Conservation (phyloP, 2,329 filamentous ascomycete genomes). For the Dichotomopilus funicola region DNA sequence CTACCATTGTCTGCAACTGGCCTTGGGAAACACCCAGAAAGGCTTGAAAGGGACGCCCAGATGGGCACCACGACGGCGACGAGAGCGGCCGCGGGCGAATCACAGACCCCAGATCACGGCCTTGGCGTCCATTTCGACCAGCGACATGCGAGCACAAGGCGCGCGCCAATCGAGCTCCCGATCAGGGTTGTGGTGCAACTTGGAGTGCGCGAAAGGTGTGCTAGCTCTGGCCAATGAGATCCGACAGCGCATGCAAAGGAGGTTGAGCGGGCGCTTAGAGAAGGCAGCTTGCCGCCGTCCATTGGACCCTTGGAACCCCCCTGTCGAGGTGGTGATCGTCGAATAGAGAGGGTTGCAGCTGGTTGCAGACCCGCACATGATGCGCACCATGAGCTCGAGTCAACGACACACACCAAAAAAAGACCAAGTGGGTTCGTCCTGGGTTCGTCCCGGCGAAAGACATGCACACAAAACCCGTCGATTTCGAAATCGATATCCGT, state of each 20-base stretch:
- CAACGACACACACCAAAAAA: too few relatives aligned
- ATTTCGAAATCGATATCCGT: too few relatives aligned
- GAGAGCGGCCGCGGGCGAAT: constrained; percentile 19
- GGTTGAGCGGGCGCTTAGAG: constrained; percentile 23
- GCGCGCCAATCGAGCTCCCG: constrained; percentile 23
- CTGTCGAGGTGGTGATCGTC: too few relatives aligned
- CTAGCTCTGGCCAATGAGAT: constrained; percentile 20
- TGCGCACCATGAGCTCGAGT: too few relatives aligned
- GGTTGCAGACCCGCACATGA: too few relatives aligned
- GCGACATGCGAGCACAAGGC: constrained; percentile 22
- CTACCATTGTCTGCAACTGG: too few relatives aligned
- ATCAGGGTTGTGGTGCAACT: constrained; percentile 1
- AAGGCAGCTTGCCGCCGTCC: constrained; percentile 13
- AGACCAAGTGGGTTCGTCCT: too few relatives aligned
- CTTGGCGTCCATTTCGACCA: constrained; percentile 18
- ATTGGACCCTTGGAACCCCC: constrained; percentile 13
- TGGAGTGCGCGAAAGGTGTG: constrained; percentile 9
- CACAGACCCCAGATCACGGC: constrained; percentile 11
- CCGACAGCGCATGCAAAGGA: constrained; percentile 7
- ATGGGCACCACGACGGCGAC: constrained; percentile 17
- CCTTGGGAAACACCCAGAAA: background rate
- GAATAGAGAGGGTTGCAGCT: too few relatives aligned
- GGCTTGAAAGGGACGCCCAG: constrained; percentile 9
- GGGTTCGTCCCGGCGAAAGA: too few relatives aligned
- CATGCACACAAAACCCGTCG: too few relatives aligned